These are phyloP conservation scores for Hippophae gyantsensis DNA, from an alignment of 306 rosid genomes.

Conservation along the genomic window DNA sequence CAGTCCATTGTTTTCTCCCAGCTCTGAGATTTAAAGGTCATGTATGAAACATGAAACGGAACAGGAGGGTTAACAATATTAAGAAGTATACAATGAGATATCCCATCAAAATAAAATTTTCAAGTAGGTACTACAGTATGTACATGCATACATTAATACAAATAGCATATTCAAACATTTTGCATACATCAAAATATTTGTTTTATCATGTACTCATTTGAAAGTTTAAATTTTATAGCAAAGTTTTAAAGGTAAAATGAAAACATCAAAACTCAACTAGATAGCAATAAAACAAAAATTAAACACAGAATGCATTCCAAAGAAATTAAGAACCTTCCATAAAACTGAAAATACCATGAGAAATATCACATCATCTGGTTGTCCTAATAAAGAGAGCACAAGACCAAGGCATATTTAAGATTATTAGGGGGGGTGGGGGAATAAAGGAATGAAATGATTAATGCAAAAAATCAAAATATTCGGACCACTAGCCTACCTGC, in stretches of 20 bases:
- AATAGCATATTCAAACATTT: neutral
- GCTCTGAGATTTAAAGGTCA: conserved; percentile 45
- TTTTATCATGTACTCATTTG: neutral
- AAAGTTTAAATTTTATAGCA: neutral
- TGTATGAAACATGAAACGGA: conserved; percentile 6
- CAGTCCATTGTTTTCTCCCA: conserved; percentile 97
- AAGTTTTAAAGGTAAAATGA: neutral
- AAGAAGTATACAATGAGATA: neutral
- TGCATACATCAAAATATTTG: neutral
- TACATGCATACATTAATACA: neutral
- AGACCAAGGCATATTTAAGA: neutral
- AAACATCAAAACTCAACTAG: neutral
- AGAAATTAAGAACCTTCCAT: neutral
- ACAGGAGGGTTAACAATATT: neutral
- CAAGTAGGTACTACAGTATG: too few species aligned
- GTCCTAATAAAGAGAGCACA: neutral
- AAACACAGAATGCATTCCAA: neutral
- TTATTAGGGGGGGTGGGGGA: neutral
- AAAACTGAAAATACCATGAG: neutral
- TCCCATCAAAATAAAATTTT: too few species aligned
- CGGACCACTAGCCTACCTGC: conserved; percentile 47
- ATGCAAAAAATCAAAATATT: conserved; percentile 4
- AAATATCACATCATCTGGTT: neutral
- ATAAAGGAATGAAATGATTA: neutral
- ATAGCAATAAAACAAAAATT: neutral